Percentiles rank a stretch among this genome's conserved stretches.
Conservation (phyloP, 2,329 filamentous ascomycete species). For the Botryotinia globosa region DNA sequence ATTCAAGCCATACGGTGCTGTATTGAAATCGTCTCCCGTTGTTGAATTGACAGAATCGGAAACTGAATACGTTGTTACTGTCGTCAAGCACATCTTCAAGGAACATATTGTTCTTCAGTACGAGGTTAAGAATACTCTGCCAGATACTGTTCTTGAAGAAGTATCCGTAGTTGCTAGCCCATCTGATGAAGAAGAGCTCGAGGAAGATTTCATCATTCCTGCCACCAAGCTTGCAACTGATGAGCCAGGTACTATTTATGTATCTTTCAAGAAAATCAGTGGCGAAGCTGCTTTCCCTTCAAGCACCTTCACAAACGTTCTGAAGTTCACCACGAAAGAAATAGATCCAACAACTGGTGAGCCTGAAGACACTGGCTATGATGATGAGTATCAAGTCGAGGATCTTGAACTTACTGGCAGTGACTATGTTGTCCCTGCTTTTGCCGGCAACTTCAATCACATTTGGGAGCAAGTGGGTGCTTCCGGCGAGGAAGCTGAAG, state of each 20-base stretch:
- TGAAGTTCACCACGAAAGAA: slow-evolving; percentile 98
- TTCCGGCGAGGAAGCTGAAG: slow-evolving; percentile 83
- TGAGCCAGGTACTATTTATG: slow-evolving; percentile 89
- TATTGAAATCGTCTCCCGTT: slow-evolving; percentile 85
- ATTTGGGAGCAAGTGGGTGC: slow-evolving; percentile 92
- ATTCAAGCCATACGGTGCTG: slow-evolving; percentile 80
- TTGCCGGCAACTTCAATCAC: slow-evolving; percentile 91
- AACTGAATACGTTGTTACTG: slow-evolving; percentile 92
- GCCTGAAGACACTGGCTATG: slow-evolving; percentile 87
- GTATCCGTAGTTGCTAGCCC: slow-evolving; percentile 81
- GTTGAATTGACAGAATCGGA: slow-evolving; percentile 95
- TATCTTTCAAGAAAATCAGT: slow-evolving; percentile 81
- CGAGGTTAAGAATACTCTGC: slow-evolving; percentile 95
- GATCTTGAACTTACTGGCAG: slow-evolving; percentile 87
- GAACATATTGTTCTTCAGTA: slow-evolving; percentile 95
- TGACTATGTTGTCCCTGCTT: slow-evolving; percentile 91
- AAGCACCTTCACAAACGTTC: slow-evolving; percentile 81
- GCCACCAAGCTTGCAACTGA: slow-evolving; percentile 78
- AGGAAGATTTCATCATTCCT: slow-evolving; percentile 93
- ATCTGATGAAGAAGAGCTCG: slow-evolving; percentile 74
- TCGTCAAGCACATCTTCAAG: slow-evolving; percentile 97
- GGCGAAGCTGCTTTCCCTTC: slow-evolving; percentile 76
- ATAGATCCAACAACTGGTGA: slow-evolving; percentile 93
- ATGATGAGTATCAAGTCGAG: slow-evolving; percentile 96
- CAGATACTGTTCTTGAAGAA: slow-evolving; percentile 85